Conservation (phyloP, 2,329 filamentous ascomycete species). For the Sarocladium brachiariae region DNA sequence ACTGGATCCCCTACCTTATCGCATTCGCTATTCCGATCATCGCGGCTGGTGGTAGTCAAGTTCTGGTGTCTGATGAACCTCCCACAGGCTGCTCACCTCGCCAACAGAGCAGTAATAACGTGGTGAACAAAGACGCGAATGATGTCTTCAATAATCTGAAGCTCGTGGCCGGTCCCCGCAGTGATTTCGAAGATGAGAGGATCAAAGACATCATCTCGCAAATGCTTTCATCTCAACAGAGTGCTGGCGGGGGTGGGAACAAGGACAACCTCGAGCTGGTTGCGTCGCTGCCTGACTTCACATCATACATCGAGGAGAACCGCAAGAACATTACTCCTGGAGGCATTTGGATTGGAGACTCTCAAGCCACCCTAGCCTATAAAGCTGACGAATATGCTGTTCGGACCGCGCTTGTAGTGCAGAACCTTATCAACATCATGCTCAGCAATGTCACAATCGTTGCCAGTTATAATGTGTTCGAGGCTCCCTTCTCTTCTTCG, state of each 20-base stretch:
- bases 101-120: conserved; percentile 11
- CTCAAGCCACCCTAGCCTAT: conserved; percentile 61
- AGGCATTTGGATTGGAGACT: conserved; percentile 66
- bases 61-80: conserved; percentile 57
- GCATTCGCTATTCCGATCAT: conserved; percentile 71
- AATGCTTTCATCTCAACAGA: not conserved
- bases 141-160: conserved; percentile 14
- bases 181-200: not conserved
- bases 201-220: not conserved
- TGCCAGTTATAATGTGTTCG: conserved; percentile 58
- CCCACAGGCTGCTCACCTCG: conserved; percentile 37
- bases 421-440: conserved; percentile 51
- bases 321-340: conserved; percentile 65
- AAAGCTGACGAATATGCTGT: conserved; percentile 45
- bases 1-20: conserved; percentile 59
- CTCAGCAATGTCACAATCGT: conserved; percentile 40
- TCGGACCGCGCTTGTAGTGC: conserved; percentile 43
- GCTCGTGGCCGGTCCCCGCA: conserved; percentile 16
- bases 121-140: conserved; percentile 17
- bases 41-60: conserved; percentile 64
- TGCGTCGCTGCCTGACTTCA: conserved; percentile 58
- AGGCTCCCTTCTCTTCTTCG: conserved; percentile 58
- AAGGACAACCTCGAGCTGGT: conserved; percentile 15
- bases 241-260: conserved; percentile 1
- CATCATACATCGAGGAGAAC: conserved; percentile 51